Evolutionary conservation across 2,329 filamentous ascomycete species (phyloP).

Genomic region (Cladosporium sp.): DNA sequence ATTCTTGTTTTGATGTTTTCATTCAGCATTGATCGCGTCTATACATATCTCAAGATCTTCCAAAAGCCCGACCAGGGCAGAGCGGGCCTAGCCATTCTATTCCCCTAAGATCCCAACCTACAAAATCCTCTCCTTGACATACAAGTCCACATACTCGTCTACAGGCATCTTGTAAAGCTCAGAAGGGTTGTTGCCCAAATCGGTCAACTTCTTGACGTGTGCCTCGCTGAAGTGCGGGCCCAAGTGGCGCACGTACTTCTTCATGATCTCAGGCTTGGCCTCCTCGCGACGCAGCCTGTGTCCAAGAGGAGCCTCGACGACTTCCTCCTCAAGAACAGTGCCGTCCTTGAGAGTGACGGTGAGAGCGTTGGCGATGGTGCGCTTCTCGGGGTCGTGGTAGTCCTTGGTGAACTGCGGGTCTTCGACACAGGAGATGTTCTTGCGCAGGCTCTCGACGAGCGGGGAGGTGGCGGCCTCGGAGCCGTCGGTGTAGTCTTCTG

Average conservation of each 20-base stretch:
- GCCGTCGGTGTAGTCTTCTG: conserved; percentile 89
- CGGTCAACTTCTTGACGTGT: conserved; percentile 76
- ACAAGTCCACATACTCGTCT: conserved; percentile 91
- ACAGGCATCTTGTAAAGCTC: conserved; percentile 76
- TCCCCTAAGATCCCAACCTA: conserved; percentile 9
- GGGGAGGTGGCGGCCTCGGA: conserved; percentile 85
- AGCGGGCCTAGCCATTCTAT: neutral
- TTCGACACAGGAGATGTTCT: conserved; percentile 94
- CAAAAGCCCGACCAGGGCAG: no score
- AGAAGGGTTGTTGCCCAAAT: conserved; percentile 70
- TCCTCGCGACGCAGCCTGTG: conserved; percentile 89
- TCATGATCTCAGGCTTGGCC: conserved; percentile 94
- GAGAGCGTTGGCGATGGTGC: conserved; percentile 95
- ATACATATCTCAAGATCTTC: no score
- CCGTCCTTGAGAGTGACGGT: conserved; percentile 94
- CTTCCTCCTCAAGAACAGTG: conserved; percentile 82
- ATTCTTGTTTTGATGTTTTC: no score
- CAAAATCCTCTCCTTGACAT: conserved; percentile 51
- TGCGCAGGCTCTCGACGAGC: conserved; percentile 83
- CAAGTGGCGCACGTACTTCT: conserved; percentile 92
- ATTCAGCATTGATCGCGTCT: no score
- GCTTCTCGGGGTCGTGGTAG: conserved; percentile 90
- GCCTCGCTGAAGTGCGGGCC: conserved; percentile 73
- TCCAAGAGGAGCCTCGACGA: conserved; percentile 89
- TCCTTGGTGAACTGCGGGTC: conserved; percentile 91